Base-by-base conservation (phyloP, 345 rosid species). In the Citrus australasica region DNA sequence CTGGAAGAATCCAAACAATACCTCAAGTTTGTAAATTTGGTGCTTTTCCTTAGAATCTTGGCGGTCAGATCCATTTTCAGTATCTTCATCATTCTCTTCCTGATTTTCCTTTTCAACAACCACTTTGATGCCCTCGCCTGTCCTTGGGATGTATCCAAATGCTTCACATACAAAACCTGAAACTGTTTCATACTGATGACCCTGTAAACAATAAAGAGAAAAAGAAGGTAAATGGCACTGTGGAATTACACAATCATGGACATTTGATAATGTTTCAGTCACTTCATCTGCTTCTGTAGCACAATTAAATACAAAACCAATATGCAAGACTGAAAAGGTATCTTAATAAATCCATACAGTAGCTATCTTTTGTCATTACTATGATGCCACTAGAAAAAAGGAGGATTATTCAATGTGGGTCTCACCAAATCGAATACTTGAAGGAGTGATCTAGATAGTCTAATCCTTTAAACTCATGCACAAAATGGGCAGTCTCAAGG, bases 91-190 rank as follows among this genome's bases (percentile, higher is more conserved):
- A 67, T 86, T 85, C 63, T 93, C 97, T 80, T 95, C 97, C 83
- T 86, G 81, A 81, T 84, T 87, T 82, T 88, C 98, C 89, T 90
- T 96, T 82, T 91, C 93, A 46, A 96, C 89, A 51, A 89, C 89
- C 74, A 94, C 92, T 73, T 86, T 91, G 75, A 96, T 82, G 70
- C 89, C 90, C 85, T 96, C 99, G 40, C 99, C 98, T 27, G 98
- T 96, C 90, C 92, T 89, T 59, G 98, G 99, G 73, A 96, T 96
- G 79, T 92, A 96, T 76, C 99, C 99, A 88, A 96, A 96, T 82
- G 93, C 95, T 82, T 96, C 99, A 4, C 99, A 94, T 74, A 96
- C 85, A 81, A 91, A 96, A 70, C 98, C 99, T 13, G 99, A 96
- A 27, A 94, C 99, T 25, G 99, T 94, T 92, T 96, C 98, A 21